phyloP scores from a whole-genome alignment of 2,329 filamentous ascomycete species.

The Aspergillus ochraceus region DNA sequence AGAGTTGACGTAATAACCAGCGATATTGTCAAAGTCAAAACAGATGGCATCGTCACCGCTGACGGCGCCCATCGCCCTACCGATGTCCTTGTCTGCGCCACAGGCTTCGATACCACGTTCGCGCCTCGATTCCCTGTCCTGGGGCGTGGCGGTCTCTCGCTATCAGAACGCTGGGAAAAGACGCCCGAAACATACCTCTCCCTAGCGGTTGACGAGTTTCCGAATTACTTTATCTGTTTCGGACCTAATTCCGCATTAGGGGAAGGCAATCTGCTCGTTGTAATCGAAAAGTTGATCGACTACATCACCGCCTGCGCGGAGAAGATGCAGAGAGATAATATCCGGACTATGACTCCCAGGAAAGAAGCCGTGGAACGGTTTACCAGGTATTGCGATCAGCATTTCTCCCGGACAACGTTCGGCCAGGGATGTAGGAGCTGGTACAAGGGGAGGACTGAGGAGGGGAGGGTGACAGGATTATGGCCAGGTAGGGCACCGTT shows the following conservation, averaged over 20 bases:
- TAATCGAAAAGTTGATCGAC: conserved; percentile 34
- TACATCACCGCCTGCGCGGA: conserved; percentile 35
- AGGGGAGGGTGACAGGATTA: conserved; percentile 32
- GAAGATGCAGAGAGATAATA: conserved; percentile 39
- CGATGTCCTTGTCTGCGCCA: conserved; percentile 40
- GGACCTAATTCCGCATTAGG: conserved; percentile 35
- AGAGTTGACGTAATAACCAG: conserved; percentile 62
- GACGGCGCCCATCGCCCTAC: conserved; percentile 35
- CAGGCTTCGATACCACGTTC: conserved; percentile 39
- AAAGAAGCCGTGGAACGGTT: conserved; percentile 30
- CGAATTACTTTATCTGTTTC: conserved; percentile 36
- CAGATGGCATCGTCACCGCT: conserved; percentile 32
- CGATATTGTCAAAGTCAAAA: conserved; percentile 48
- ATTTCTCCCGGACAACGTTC: conserved; percentile 37
- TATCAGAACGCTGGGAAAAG: conserved; percentile 31
- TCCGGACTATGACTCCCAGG: conserved; percentile 29
- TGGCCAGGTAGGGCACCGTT: conserved; percentile 32
- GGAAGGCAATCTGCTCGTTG: conserved; percentile 34
- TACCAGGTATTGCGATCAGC: conserved; percentile 33
- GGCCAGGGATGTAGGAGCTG: conserved; percentile 38
- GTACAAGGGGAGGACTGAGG: conserved; percentile 37
- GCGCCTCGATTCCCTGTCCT: conserved; percentile 37
- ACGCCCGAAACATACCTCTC: conserved; percentile 39
- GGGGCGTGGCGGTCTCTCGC: conserved; percentile 27
- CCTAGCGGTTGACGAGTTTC: conserved; percentile 34